These are phyloP conservation scores for Lepraria neglecta DNA, from an alignment of 495 filamentous ascomycete genomes.

Conservation along the genomic window DNA sequence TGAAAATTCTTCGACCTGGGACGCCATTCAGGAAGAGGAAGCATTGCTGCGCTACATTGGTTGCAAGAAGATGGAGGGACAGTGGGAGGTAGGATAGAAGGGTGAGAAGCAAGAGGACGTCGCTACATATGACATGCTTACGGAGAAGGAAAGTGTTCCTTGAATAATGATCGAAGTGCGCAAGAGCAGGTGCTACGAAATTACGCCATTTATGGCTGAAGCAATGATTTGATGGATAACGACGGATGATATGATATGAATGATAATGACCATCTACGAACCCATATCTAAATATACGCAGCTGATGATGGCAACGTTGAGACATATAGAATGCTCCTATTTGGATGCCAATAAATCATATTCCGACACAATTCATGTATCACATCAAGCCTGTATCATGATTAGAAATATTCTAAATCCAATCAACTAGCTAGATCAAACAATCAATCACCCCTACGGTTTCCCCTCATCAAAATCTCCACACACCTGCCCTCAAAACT, in stretches of 20 bases:
- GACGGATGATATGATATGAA: constrained; percentile 1
- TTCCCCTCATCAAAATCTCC: too few species aligned
- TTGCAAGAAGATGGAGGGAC: not conserved
- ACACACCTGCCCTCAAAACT: too few species aligned
- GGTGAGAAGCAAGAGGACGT: not conserved
- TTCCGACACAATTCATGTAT: too few species aligned
- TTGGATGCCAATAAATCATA: too few species aligned
- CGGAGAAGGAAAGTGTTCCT: not conserved
- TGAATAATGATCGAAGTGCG: not conserved
- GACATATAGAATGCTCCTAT: too few species aligned
- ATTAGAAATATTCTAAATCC: too few species aligned
- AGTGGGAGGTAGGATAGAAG: not conserved
- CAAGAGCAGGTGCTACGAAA: not conserved
- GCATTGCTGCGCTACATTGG: not conserved
- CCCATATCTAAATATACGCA: too few species aligned
- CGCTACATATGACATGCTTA: not conserved
- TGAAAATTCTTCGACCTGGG: not conserved
- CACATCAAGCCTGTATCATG: too few species aligned
- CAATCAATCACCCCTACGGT: too few species aligned
- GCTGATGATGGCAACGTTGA: too few species aligned
- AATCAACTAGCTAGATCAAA: too few species aligned
- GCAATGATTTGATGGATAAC: not conserved
- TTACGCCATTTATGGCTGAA: not conserved
- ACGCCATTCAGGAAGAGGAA: constrained; percentile 9
- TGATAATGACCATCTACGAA: too few species aligned